phyloP scores from a whole-genome alignment of 23 red algal genomes.

The Gracilaria gracilis region DNA sequence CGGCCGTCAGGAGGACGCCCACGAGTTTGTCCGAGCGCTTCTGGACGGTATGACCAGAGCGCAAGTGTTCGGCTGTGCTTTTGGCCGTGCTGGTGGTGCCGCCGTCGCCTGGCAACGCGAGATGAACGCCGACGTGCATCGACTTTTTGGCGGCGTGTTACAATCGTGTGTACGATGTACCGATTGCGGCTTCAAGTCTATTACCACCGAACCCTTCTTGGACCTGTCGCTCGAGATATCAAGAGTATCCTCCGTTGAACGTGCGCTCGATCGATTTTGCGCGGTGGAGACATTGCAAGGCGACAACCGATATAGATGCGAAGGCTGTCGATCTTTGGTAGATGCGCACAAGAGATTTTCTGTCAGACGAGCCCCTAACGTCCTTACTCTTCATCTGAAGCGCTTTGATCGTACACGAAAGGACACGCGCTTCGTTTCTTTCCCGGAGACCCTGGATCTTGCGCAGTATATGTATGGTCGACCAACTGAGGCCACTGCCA shows the following conservation, averaged over 20 bases:
- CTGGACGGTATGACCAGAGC: slow-evolving; percentile 76
- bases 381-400: slow-evolving; percentile 93
- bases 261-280: slow-evolving; percentile 75
- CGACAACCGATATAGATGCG: slow-evolving; percentile 85
- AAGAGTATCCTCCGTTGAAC: slow-evolving; percentile 28
- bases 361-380: slow-evolving; percentile 76
- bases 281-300: slow-evolving; percentile 80
- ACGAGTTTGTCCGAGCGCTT: slow-evolving; percentile 91
- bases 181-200: slow-evolving; percentile 57
- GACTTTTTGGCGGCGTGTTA: slow-evolving; percentile 86
- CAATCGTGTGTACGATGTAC: slow-evolving; percentile 72
- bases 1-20: slow-evolving; percentile 95
- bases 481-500: slow-evolving; percentile 26
- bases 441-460: slow-evolving; percentile 67
- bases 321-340: slow-evolving; percentile 51
- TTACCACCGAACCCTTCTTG: slow-evolving; percentile 84
- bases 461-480: slow-evolving; percentile 62
- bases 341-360: slow-evolving; percentile 76
- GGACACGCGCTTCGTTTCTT: slow-evolving; percentile 61
- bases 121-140: slow-evolving; percentile 66
- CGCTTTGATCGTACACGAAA: slow-evolving; percentile 77
- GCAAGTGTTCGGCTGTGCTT: slow-evolving; percentile 57
- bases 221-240: slow-evolving; percentile 87
- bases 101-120: slow-evolving; percentile 56
- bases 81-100: not conserved